Conservation (phyloP, 2,329 filamentous ascomycete genomes). For the Shiraia bambusicola region DNA sequence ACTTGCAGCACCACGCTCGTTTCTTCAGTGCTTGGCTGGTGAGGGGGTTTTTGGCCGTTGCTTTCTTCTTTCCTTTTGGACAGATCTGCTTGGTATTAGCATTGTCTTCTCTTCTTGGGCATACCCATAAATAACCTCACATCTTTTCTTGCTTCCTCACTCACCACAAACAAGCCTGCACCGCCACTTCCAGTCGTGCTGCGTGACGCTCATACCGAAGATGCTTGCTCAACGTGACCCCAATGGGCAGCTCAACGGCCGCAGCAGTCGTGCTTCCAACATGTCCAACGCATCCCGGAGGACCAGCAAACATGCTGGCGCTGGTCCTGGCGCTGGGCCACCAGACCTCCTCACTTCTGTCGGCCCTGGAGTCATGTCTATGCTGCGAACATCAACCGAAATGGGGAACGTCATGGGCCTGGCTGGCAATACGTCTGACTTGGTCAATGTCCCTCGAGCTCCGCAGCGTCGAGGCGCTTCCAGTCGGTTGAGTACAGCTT, state of each 20-base stretch:
- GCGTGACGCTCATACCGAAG: slow-evolving; percentile 18
- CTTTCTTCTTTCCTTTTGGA: slow-evolving; percentile 23
- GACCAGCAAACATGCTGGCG: slow-evolving; percentile 30
- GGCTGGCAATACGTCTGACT: slow-evolving; percentile 39
- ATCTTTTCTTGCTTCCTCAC: slow-evolving; percentile 17
- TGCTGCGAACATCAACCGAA: slow-evolving; percentile 54
- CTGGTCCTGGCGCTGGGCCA: slow-evolving; percentile 16
- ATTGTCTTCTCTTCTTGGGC: slow-evolving; percentile 20
- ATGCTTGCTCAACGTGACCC: slow-evolving; percentile 51
- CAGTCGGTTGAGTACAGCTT: slow-evolving; percentile 45
- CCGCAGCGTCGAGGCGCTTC: slow-evolving; percentile 34
- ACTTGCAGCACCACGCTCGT: slow-evolving; percentile 17
- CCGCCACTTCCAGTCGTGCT: background rate
- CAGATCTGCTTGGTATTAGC: slow-evolving; percentile 17
- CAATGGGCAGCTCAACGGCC: slow-evolving; percentile 45
- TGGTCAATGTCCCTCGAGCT: slow-evolving; percentile 42
- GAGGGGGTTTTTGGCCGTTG: slow-evolving; percentile 14
- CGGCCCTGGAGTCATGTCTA: slow-evolving; percentile 48
- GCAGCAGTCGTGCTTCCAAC: slow-evolving; percentile 51
- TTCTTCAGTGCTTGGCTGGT: slow-evolving; percentile 16
- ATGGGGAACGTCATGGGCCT: slow-evolving; percentile 49
- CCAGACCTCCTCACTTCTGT: slow-evolving; percentile 36
- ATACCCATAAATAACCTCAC: slow-evolving; percentile 20
- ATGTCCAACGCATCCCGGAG: slow-evolving; percentile 44
- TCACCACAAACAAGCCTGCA: slow-evolving; percentile 7